A percentile compares a stretch with the other conserved stretches of the same genome.
phyloP scores from a whole-genome alignment of 2,329 filamentous ascomycete species.

The Teratosphaeria gauchensis region DNA sequence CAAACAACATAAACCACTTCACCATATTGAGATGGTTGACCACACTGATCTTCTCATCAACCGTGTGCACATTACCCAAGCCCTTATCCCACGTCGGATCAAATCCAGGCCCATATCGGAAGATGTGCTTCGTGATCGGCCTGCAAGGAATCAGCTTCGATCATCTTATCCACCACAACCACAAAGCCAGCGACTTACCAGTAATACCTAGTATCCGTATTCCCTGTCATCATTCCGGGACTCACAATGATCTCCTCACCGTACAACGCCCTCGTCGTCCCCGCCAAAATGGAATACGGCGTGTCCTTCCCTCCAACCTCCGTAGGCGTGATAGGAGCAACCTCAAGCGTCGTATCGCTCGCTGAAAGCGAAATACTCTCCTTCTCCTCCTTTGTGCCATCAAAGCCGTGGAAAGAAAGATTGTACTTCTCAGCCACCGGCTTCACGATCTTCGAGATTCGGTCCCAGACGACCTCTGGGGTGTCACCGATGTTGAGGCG shows the following conservation, averaged over 20 bases:
- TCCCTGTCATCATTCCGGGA: constrained; percentile 28
- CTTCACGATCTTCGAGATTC: constrained; percentile 37
- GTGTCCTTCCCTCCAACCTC: constrained; percentile 20
- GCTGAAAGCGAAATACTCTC: constrained; percentile 22
- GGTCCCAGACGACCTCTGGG: constrained; percentile 36
- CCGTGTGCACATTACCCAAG: constrained; percentile 25
- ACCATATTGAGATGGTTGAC: constrained; percentile 35
- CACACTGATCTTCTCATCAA: constrained; percentile 26
- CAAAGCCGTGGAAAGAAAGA: constrained; percentile 40
- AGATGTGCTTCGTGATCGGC: constrained; percentile 27
- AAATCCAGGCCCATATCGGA: constrained; percentile 27
- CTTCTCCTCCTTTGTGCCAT: constrained; percentile 29
- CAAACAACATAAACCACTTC: constrained; percentile 34
- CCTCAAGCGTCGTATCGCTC: constrained; percentile 17
- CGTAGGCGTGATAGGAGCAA: constrained; percentile 28
- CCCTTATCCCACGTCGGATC: constrained; percentile 19
- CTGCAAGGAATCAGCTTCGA: constrained; percentile 19
- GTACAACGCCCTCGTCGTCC: constrained; percentile 35
- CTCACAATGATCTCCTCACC: constrained; percentile 30
- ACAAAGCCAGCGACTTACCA: background rate
- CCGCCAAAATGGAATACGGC: constrained; percentile 28
- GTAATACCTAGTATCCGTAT: constrained; percentile 6
- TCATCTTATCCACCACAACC: background rate
- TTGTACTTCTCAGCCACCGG: constrained; percentile 42
- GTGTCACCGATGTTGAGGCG: constrained; percentile 48